A percentile compares a stretch with the other conserved stretches of the same genome.
These are phyloP conservation scores for Lachnellula cervina DNA, from an alignment of 2,329 filamentous ascomycete species.

Conservation along the genomic window DNA sequence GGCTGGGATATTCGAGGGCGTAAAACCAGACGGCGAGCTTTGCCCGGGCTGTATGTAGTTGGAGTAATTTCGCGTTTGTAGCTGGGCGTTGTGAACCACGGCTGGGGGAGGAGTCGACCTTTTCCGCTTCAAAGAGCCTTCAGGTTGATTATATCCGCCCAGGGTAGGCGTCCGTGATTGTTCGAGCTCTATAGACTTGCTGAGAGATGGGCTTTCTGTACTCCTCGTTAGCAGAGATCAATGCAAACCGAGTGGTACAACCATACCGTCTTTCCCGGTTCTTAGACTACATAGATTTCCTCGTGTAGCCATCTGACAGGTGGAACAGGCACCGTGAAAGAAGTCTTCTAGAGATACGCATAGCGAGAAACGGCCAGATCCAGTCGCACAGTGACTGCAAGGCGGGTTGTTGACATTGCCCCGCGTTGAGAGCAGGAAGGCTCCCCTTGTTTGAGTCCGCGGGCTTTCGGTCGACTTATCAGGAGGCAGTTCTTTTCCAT, in stretches of 20 bases:
- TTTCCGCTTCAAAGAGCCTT: neutral
- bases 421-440: constrained; percentile 18
- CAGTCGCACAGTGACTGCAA: constrained; percentile 18
- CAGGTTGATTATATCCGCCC: neutral
- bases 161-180: neutral
- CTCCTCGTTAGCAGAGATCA: neutral
- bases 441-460: constrained; percentile 20
- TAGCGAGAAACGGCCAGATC: constrained; percentile 16
- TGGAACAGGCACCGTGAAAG: constrained; percentile 24
- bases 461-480: constrained; percentile 16
- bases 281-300: constrained; percentile 21
- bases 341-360: constrained; percentile 20
- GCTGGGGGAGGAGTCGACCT: neutral
- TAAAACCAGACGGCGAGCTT: neutral
- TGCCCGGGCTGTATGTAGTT: neutral
- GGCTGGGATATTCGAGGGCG: neutral
- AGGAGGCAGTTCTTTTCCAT: constrained; percentile 16
- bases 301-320: constrained; percentile 22
- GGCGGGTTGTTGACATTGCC: constrained; percentile 16
- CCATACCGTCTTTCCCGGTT: constrained; percentile 8
- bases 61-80: neutral
- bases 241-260: neutral
- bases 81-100: neutral
- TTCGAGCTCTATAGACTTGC: constrained; percentile 1
- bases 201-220: neutral